These are phyloP conservation scores for Lactarius trivialis DNA, from an alignment of 768 basidiomycete genomes.

Conservation along the genomic window DNA sequence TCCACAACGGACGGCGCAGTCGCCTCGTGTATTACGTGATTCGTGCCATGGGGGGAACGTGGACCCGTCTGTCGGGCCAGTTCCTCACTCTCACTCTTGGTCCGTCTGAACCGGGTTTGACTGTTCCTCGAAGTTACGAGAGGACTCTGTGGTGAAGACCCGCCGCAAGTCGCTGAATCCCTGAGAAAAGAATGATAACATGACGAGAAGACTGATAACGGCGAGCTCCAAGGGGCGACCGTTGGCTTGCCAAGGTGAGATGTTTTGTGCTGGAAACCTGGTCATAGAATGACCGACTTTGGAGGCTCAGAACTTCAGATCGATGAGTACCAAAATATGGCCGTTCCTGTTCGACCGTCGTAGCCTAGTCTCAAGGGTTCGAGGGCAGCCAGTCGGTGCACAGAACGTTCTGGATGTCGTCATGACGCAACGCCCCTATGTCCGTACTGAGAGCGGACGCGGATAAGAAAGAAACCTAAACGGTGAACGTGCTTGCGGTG, in stretches of 20 bases:
- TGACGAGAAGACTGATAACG: background rate
- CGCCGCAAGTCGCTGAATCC: background rate
- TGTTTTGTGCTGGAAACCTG: background rate
- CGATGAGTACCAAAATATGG: background rate
- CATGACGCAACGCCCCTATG: background rate
- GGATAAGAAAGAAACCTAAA: background rate
- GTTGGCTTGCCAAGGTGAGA: background rate
- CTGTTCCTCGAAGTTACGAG: background rate
- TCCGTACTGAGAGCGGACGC: background rate
- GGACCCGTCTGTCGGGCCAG: background rate
- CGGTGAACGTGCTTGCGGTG: background rate
- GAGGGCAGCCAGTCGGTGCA: background rate
- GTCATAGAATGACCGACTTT: too few relatives aligned
- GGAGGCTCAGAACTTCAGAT: background rate
- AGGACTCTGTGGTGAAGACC: background rate
- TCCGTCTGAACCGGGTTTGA: background rate
- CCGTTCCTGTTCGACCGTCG: background rate
- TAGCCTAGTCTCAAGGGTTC: background rate
- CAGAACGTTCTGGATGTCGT: background rate
- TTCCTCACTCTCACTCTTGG: background rate
- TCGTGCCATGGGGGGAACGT: background rate
- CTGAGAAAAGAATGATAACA: background rate
- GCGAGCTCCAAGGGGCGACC: background rate
- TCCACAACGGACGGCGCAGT: background rate
- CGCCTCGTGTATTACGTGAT: constrained; percentile 4